Conservation (phyloP, 2,329 filamentous ascomycete species). For the Penicillium sp. region DNA sequence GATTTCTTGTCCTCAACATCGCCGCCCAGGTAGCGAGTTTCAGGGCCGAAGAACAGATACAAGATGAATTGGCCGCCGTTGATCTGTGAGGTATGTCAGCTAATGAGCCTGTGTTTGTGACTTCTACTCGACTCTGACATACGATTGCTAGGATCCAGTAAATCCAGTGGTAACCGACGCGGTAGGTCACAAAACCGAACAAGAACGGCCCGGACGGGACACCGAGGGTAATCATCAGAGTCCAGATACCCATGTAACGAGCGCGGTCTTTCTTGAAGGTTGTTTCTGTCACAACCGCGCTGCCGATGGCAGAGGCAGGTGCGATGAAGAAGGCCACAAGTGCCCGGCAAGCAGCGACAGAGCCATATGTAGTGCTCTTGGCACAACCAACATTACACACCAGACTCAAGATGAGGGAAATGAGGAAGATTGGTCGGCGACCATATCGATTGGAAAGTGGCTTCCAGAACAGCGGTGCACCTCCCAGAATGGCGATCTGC, state of each 20-base stretch:
- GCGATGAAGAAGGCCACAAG: conserved; percentile 55
- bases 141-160: conserved; percentile 58
- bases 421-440: conserved; percentile 53
- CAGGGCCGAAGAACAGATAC: conserved; percentile 54
- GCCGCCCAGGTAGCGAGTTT: conserved; percentile 51
- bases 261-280: conserved; percentile 56
- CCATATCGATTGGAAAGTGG: conserved; percentile 54
- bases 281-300: conserved; percentile 55
- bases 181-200: conserved; percentile 48
- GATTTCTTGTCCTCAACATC: conserved; percentile 25
- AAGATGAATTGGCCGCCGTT: conserved; percentile 56
- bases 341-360: conserved; percentile 52
- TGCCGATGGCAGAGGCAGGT: conserved; percentile 54
- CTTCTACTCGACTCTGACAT: conserved; percentile 16
- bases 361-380: conserved; percentile 47
- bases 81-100: conserved; percentile 36
- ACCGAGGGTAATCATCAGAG: conserved; percentile 50
- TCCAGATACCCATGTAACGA: conserved; percentile 57
- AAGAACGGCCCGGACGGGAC: conserved; percentile 43
- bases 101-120: conserved; percentile 10
- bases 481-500: conserved; percentile 54
- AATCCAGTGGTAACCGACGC: conserved; percentile 57
- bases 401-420: conserved; percentile 50
- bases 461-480: conserved; percentile 54
- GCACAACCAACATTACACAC: conserved; percentile 55